phyloP scores from a whole-genome alignment of 306 rosid species.

The Psophocarpus tetragonolobus region DNA sequence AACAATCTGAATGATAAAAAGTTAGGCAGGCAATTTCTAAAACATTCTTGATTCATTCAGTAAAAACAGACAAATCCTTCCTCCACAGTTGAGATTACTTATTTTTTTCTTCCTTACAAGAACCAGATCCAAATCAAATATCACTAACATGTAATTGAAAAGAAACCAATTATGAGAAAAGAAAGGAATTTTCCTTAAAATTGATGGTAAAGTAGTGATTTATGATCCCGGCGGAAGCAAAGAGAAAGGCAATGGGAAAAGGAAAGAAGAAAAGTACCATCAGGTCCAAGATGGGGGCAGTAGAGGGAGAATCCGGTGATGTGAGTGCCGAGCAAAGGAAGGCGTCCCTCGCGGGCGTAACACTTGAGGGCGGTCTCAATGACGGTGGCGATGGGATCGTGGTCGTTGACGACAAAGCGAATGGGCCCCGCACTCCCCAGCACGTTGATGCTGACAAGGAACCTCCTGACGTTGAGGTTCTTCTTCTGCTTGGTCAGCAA shows the following conservation, averaged over 20 bases:
- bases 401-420: conserved; percentile 78
- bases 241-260: too few species aligned
- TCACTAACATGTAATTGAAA: neutral
- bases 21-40: too few species aligned
- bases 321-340: conserved; percentile 71
- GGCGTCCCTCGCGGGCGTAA: conserved; percentile 92
- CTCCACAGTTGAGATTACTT: too few species aligned
- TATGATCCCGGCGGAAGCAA: too few species aligned
- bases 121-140: neutral
- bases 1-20: too few species aligned
- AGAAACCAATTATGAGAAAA: too few species aligned
- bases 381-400: conserved; percentile 66
- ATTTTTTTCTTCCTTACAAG: too few species aligned
- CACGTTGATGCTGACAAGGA: conserved; percentile 80
- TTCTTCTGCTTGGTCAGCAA: conserved; percentile 84
- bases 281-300: conserved; percentile 67
- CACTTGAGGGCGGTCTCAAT: conserved; percentile 78
- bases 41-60: too few species aligned
- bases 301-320: conserved; percentile 64
- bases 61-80: too few species aligned
- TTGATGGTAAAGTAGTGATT: too few species aligned
- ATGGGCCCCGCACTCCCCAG: conserved; percentile 93
- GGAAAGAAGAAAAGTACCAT: too few species aligned
- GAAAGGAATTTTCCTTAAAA: too few species aligned
- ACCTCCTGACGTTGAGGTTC: conserved; percentile 61